A percentile compares a stretch with the other conserved stretches of the same genome.
Evolutionary conservation across 495 filamentous ascomycete species (phyloP).

Genomic region (Aeminium ludgeri): DNA sequence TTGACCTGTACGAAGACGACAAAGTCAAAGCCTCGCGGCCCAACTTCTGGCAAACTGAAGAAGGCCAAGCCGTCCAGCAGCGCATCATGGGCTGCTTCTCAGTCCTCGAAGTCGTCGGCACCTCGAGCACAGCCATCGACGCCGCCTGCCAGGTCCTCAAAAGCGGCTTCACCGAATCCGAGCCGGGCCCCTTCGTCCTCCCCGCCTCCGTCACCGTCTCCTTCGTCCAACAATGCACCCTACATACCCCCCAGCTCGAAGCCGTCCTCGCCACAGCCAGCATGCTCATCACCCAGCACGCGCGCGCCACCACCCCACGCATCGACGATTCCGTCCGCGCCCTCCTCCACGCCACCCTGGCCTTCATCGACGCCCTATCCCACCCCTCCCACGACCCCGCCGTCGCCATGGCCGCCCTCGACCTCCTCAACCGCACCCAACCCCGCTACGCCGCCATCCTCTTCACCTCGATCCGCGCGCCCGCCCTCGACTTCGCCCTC

Average conservation of each 20-base stretch:
- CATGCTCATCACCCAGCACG: conserved; percentile 53
- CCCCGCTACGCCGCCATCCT: conserved; percentile 44
- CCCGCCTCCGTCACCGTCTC: conserved; percentile 50
- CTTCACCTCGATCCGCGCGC: conserved; percentile 29
- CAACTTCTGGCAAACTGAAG: conserved; percentile 43
- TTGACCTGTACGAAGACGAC: conserved; percentile 45
- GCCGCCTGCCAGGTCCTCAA: conserved; percentile 47
- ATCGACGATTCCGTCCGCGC: conserved; percentile 30
- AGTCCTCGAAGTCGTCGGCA: conserved; percentile 37
- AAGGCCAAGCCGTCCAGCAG: conserved; percentile 37
- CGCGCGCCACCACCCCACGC: conserved; percentile 29
- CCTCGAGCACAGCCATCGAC: conserved; percentile 64
- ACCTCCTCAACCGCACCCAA: conserved; percentile 51
- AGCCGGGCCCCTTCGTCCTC: conserved; percentile 64
- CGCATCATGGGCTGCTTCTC: conserved; percentile 37
- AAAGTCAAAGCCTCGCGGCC: conserved; percentile 17
- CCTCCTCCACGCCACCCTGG: conserved; percentile 47
- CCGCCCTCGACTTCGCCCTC: conserved; percentile 51
- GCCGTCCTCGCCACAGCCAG: conserved; percentile 62
- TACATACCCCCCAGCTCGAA: conserved; percentile 51
- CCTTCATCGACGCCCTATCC: conserved; percentile 36
- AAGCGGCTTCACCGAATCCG: conserved; percentile 43
- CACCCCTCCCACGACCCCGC: conserved; percentile 48
- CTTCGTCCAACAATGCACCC: conserved; percentile 47
- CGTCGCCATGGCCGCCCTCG: conserved; percentile 57